A percentile compares a stretch with the other conserved stretches of the same genome.
Evolutionary conservation across 1,284 basidiomycete genomes (phyloP).

Genomic region (Bjerkandera adusta): DNA sequence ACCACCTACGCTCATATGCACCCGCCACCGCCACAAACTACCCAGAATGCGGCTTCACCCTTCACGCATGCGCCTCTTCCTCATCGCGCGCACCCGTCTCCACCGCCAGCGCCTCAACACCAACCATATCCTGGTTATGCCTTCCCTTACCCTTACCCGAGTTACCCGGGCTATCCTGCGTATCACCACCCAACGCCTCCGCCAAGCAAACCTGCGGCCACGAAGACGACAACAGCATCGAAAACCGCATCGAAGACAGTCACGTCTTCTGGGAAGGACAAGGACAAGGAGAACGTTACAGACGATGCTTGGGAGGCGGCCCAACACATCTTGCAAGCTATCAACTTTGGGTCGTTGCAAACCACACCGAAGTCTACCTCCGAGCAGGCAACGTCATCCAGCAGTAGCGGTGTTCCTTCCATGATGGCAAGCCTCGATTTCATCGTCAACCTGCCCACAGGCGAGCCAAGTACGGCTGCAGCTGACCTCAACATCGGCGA

Average conservation of each 20-base stretch:
- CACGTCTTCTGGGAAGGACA: constrained; percentile 12
- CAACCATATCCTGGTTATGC: constrained; percentile 23
- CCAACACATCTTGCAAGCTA: constrained; percentile 71
- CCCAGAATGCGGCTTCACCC: constrained; percentile 45
- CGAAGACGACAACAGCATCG: constrained; percentile 1
- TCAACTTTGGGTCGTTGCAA: constrained; percentile 59
- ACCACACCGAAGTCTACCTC: constrained; percentile 29
- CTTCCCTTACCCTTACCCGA: constrained; percentile 20
- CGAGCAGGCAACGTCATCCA: constrained; percentile 9
- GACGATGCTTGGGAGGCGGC: constrained; percentile 72
- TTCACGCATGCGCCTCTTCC: constrained; percentile 58
- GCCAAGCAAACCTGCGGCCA: constrained; percentile 6
- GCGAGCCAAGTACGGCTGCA: constrained; percentile 6
- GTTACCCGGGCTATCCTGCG: constrained; percentile 22
- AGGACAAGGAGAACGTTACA: constrained; percentile 32
- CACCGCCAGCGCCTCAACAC: constrained; percentile 25
- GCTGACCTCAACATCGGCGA: constrained; percentile 4
- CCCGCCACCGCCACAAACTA: constrained; percentile 21
- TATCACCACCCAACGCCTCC: constrained; percentile 22
- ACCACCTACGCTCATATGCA: constrained; percentile 33
- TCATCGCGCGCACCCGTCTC: constrained; percentile 26
- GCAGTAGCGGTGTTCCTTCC: constrained; percentile 12
- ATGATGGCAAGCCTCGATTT: constrained; percentile 11
- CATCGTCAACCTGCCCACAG: constrained; percentile 14
- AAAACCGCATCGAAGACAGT: constrained; percentile 5